Evolutionary conservation across 2,329 filamentous ascomycete species (phyloP).

Genomic region (Intubia oerlemansii): DNA sequence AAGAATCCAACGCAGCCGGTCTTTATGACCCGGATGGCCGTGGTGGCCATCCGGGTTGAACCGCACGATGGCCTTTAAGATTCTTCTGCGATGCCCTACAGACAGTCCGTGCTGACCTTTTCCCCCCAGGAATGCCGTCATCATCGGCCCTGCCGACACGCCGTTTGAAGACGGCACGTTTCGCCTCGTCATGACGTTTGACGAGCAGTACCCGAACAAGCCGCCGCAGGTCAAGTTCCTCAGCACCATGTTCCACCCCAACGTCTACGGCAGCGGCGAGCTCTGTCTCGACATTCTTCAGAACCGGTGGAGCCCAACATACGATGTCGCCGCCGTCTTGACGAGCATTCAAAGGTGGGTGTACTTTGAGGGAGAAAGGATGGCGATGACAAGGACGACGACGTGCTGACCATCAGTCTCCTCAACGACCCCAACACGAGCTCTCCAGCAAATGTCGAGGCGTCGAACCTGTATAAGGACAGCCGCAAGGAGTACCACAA

Average conservation of each 20-base stretch:
- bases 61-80: too few relatives aligned
- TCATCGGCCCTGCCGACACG: conserved; percentile 90
- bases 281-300: conserved; percentile 92
- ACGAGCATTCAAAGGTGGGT: conserved; percentile 87
- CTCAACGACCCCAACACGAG: conserved; percentile 98
- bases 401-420: conserved; percentile 31
- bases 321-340: conserved; percentile 90
- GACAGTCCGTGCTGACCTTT: too few relatives aligned
- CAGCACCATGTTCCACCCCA: conserved; percentile 97
- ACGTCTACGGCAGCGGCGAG: conserved; percentile 93
- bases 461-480: conserved; percentile 95
- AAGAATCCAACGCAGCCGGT: too few relatives aligned
- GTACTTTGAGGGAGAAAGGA: too few relatives aligned
- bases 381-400: conserved; percentile 1
- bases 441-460: conserved; percentile 92
- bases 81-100: too few relatives aligned
- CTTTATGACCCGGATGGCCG: too few relatives aligned
- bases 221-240: conserved; percentile 97
- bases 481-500: conserved; percentile 94
- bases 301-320: conserved; percentile 96
- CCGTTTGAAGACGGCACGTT: conserved; percentile 98
- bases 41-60: too few relatives aligned
- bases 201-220: conserved; percentile 97
- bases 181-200: conserved; percentile 94
- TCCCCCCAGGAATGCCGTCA: conserved; percentile 80